Percentiles rank a stretch among this genome's conserved stretches.
Conservation (phyloP, 345 rosid species). For the Luvunga scandens region DNA sequence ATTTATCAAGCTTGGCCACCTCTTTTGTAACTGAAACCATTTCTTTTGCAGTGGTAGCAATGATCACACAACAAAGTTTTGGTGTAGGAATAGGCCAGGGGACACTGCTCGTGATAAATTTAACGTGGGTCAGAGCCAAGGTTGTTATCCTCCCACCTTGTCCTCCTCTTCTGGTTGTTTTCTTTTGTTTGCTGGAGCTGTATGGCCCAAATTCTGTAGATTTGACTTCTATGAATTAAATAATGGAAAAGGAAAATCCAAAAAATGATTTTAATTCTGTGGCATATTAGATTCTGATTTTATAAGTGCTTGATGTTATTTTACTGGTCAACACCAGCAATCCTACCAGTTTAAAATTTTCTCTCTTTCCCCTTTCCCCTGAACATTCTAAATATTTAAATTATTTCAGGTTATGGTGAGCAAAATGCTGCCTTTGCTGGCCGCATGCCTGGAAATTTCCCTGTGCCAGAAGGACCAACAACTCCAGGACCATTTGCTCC, state of each 20-base stretch:
- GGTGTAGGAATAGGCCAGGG: conserved; percentile 98
- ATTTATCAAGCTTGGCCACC: conserved; percentile 5
- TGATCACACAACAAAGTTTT: conserved; percentile 92
- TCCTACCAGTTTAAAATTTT: background rate
- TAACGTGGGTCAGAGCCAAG: conserved; percentile 72
- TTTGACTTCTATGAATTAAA: background rate
- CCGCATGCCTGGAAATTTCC: conserved; percentile 75
- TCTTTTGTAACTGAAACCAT: conserved; percentile 19
- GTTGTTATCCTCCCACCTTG: conserved; percentile 25
- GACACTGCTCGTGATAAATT: conserved; percentile 87
- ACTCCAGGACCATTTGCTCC: conserved; percentile 83
- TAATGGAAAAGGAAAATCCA: background rate
- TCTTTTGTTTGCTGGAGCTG: background rate
- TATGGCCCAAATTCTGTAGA: background rate
- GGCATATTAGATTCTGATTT: background rate
- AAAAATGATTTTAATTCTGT: background rate
- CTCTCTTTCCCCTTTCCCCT: background rate
- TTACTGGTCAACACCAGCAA: background rate
- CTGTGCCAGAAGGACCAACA: conserved; percentile 62
- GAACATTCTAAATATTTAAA: conserved; percentile 3
- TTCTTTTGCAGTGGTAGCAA: conserved; percentile 87
- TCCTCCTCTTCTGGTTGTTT: background rate
- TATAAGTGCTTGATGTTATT: background rate
- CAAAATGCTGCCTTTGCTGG: conserved; percentile 68
- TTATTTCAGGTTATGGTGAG: conserved; percentile 69